These are phyloP conservation scores for Exophiala dermatitidis DNA, from an alignment of 2,329 filamentous ascomycete species.

Conservation along the genomic window DNA sequence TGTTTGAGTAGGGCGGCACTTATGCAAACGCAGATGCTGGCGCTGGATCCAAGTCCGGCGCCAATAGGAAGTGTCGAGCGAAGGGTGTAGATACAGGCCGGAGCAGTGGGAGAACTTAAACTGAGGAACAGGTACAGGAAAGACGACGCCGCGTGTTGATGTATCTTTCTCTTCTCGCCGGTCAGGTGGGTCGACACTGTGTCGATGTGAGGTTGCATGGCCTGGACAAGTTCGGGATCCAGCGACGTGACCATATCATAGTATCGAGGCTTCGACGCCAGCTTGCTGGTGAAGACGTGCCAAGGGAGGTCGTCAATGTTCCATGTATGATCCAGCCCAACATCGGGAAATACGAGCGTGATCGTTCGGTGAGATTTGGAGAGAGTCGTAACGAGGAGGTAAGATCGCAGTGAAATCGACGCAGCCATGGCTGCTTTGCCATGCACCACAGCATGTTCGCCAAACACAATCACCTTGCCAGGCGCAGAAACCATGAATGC, in stretches of 20 bases:
- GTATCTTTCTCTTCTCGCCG: conserved; percentile 71
- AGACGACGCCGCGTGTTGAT: conserved; percentile 69
- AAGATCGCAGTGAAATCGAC: conserved; percentile 88
- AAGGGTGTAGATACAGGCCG: conserved; percentile 79
- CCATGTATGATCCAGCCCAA: conserved; percentile 85
- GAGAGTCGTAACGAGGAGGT: conserved; percentile 88
- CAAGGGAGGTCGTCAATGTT: conserved; percentile 88
- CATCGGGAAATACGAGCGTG: conserved; percentile 82
- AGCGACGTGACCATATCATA: conserved; percentile 80
- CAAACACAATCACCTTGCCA: conserved; percentile 96
- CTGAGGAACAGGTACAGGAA: conserved; percentile 93
- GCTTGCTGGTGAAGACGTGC: conserved; percentile 63
- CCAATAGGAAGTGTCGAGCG: conserved; percentile 91
- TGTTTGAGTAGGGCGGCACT: conserved; percentile 78
- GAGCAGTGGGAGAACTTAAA: conserved; percentile 69
- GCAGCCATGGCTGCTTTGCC: conserved; percentile 95
- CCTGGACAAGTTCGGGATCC: conserved; percentile 71
- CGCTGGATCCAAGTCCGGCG: conserved; percentile 85
- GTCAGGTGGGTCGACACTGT: conserved; percentile 60
- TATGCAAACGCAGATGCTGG: conserved; percentile 86
- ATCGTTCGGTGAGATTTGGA: conserved; percentile 88
- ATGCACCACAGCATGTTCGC: conserved; percentile 95
- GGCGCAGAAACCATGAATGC: conserved; percentile 97
- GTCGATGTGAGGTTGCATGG: conserved; percentile 71
- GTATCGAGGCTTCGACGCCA: conserved; percentile 87